Conservation (phyloP, 2,329 filamentous ascomycete genomes). For the Polytolypa hystricis region DNA sequence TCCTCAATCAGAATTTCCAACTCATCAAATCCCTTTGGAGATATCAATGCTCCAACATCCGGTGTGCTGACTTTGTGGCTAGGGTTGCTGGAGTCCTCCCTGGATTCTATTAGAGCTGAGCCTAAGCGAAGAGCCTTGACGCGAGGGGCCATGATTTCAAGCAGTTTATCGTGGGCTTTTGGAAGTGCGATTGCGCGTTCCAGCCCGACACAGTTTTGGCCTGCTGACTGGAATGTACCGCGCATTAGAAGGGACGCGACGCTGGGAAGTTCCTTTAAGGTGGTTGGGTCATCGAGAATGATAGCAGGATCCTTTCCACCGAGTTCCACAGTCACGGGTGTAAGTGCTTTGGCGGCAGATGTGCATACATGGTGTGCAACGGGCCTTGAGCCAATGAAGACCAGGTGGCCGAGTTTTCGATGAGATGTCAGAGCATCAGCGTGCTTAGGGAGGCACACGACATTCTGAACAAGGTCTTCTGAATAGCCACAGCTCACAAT, state of each 20-base stretch:
- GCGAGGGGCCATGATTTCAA: slow-evolving; percentile 59
- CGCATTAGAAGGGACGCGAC: slow-evolving; percentile 77
- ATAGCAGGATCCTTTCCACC: slow-evolving; percentile 93
- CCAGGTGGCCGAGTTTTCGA: slow-evolving; percentile 72
- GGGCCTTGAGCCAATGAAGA: slow-evolving; percentile 84
- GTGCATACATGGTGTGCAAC: slow-evolving; percentile 82
- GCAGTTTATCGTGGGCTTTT: slow-evolving; percentile 60
- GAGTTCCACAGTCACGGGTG: slow-evolving; percentile 77
- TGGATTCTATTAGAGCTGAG: slow-evolving; percentile 47
- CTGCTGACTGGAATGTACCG: slow-evolving; percentile 87
- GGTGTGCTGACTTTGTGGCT: slow-evolving; percentile 20
- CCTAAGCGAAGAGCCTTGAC: slow-evolving; percentile 68
- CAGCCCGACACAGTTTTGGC: slow-evolving; percentile 96
- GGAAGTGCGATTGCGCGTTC: slow-evolving; percentile 81
- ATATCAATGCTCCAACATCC: slow-evolving; percentile 87
- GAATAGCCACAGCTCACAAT: slow-evolving; percentile 74
- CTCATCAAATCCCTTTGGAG: slow-evolving; percentile 59
- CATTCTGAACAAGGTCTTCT: slow-evolving; percentile 67
- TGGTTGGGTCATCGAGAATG: slow-evolving; percentile 65
- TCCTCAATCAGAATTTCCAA: slow-evolving; percentile 68
- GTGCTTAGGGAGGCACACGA: slow-evolving; percentile 78
- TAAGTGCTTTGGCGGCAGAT: slow-evolving; percentile 76
- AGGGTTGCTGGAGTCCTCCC: slow-evolving; percentile 11
- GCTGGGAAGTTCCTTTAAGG: slow-evolving; percentile 47
- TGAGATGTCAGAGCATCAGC: slow-evolving; percentile 78